Evolutionary conservation across 805 yeast genomes (phyloP), one percentile per base, ranked within the genome.

Genomic region (Komagataella pastoris): DNA sequence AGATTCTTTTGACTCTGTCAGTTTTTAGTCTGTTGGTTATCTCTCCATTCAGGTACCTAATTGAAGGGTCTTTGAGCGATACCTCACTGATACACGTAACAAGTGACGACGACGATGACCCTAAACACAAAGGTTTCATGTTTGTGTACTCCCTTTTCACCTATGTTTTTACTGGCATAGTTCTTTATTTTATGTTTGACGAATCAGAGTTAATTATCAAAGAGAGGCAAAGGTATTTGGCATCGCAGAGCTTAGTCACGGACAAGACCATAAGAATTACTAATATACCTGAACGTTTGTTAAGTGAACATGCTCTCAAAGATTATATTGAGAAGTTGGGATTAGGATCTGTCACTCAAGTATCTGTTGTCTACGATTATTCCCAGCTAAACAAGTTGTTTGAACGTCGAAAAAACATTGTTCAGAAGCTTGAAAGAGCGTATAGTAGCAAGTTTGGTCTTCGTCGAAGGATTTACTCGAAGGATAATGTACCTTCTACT

Each of bases 91-190:
- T 66, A 71, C 56, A 75, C 74, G 3, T 62, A 69, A 7, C 55
- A 75, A 46, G 58, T 53, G 48, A 24, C 44, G 17, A 12, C 6
- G 21, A 8, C 8, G 24, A 10, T 44, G 7, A 14, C 36, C 43
- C 10, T 47, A 47, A 17, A 47, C 44, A 44, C 45, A 43, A 51
- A 18, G 49, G 30, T 7, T 78, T 71, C 59, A 63, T 79, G 36
- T 71, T 80, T 71, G 71, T 76, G 10, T 78, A 78, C 55, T 77
- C 81, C 1, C 56, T 76, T 1, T 79, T 78, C 70, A 79, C 83
- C 2, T 80, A 78, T 59, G 55, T 71, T 12, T 80, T 80, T 61
- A 73, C 81, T 2, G 62, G 65, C 2, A 64, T 78, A 7, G 76
- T 76, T 24, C 74, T 70, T 54, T 67, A 65, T 52, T 72, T 69